These are phyloP conservation scores for Gnomoniopsis sp. DNA, from an alignment of 2,329 filamentous ascomycete genomes.

Conservation along the genomic window DNA sequence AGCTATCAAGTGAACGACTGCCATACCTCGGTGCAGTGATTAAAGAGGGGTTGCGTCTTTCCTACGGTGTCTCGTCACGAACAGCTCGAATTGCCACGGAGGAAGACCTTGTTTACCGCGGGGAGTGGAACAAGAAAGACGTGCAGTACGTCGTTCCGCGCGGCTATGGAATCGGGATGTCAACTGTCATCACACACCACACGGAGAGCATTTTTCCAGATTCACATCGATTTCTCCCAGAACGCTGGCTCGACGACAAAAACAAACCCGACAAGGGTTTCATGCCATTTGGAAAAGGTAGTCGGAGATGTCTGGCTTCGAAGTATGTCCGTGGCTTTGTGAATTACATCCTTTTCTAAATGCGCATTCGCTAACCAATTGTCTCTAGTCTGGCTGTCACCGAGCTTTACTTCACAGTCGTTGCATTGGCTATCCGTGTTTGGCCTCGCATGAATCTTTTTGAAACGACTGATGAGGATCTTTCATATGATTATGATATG, in stretches of 20 bases:
- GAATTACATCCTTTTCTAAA: neutral
- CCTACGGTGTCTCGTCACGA: conserved; percentile 19
- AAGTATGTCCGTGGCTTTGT: conserved; percentile 21
- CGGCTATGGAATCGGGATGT: conserved; percentile 23
- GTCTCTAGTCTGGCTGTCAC: conserved; percentile 14
- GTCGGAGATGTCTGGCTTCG: conserved; percentile 22
- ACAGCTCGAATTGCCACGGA: conserved; percentile 16
- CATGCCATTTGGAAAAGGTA: conserved; percentile 23
- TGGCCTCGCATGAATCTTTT: conserved; percentile 12
- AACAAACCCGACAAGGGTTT: conserved; percentile 18
- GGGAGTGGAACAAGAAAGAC: conserved; percentile 1
- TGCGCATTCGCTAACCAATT: neutral
- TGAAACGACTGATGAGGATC: conserved; percentile 20
- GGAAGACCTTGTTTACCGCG: conserved; percentile 10
- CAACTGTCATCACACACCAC: conserved; percentile 17
- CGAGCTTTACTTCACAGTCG: conserved; percentile 19
- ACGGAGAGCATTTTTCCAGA: conserved; percentile 22
- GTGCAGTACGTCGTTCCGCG: conserved; percentile 20
- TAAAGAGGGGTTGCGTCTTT: conserved; percentile 22
- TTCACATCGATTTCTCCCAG: conserved; percentile 21
- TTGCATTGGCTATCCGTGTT: conserved; percentile 17
- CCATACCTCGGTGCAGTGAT: conserved; percentile 24
- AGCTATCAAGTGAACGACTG: conserved; percentile 21
- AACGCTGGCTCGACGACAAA: conserved; percentile 22
- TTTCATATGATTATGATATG: conserved; percentile 20